Percentiles rank a stretch among this genome's conserved stretches.
These are phyloP conservation scores for Chaetomium fimeti DNA, from an alignment of 495 filamentous ascomycete species.

Conservation along the genomic window DNA sequence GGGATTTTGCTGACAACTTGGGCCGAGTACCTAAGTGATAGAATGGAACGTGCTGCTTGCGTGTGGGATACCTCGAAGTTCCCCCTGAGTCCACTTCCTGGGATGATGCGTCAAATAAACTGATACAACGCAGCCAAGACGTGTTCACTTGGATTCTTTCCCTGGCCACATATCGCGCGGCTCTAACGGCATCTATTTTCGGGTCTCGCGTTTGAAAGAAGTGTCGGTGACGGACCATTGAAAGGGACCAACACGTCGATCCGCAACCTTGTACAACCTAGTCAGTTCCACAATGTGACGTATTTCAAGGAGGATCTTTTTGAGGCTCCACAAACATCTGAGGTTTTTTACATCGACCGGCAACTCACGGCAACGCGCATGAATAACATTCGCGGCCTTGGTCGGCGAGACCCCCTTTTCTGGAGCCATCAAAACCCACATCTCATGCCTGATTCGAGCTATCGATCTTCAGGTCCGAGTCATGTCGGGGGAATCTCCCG, in stretches of 20 bases:
- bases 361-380: conserved; percentile 12
- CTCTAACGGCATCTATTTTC: conserved; percentile 15
- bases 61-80: too few species aligned
- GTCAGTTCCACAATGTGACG: conserved; percentile 16
- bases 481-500: conserved; percentile 14
- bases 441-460: conserved; percentile 2
- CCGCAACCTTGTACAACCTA: background rate
- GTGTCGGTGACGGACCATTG: background rate
- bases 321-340: background rate
- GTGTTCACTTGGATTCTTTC: background rate
- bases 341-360: background rate
- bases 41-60: too few species aligned
- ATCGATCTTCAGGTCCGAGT: conserved; percentile 25
- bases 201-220: background rate
- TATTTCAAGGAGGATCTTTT: background rate
- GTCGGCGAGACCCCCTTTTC: background rate
- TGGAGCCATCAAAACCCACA: conserved; percentile 2
- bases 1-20: background rate
- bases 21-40: too few species aligned
- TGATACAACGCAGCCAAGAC: background rate
- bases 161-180: conserved; percentile 4
- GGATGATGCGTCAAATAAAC: conserved; percentile 15
- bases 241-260: background rate
- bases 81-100: conserved; percentile 13
- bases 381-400: background rate